Percentiles rank a stretch among this genome's conserved stretches.
Evolutionary conservation across 768 basidiomycete genomes (phyloP).

Genomic region (Mycena polygramma): DNA sequence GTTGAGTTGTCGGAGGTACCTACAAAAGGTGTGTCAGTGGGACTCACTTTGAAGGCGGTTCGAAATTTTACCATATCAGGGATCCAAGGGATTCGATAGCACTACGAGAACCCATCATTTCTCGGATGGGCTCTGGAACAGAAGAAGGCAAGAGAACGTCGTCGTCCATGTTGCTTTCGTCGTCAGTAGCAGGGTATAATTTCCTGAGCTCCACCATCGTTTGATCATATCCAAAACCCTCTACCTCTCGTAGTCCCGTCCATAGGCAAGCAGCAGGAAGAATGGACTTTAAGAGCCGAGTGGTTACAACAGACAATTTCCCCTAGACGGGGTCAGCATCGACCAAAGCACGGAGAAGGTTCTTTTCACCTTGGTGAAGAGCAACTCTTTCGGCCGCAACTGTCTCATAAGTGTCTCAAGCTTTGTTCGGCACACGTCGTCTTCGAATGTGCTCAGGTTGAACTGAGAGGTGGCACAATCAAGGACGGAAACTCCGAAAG

Average conservation of each 20-base stretch:
- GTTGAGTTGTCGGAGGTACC: conserved; percentile 93
- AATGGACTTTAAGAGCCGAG: conserved; percentile 83
- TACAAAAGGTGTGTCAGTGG: conserved; percentile 43
- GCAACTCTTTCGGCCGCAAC: conserved; percentile 89
- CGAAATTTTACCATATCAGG: conserved; percentile 82
- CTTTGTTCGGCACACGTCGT: conserved; percentile 93
- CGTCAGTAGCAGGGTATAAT: conserved; percentile 68
- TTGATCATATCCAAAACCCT: conserved; percentile 84
- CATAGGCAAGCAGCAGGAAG: conserved; percentile 88
- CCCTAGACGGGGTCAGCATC: conserved; percentile 63
- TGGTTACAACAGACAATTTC: conserved; percentile 86
- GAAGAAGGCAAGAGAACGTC: conserved; percentile 56
- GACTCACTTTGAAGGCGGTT: conserved; percentile 44
- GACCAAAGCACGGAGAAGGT: background rate
- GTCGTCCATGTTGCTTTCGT: conserved; percentile 59
- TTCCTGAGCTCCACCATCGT: conserved; percentile 76
- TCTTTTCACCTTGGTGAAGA: conserved; percentile 83
- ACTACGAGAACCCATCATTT: conserved; percentile 72
- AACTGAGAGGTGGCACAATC: conserved; percentile 98
- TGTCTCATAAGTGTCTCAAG: conserved; percentile 95
- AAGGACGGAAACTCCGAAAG: conserved; percentile 91
- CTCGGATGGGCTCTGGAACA: conserved; percentile 80
- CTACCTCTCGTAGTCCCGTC: conserved; percentile 86
- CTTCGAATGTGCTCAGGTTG: conserved; percentile 88
- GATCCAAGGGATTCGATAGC: conserved; percentile 91